Percentiles rank a stretch among this genome's conserved stretches.
Conservation (phyloP, 139 green algal species). For the Micractinium sp. region DNA sequence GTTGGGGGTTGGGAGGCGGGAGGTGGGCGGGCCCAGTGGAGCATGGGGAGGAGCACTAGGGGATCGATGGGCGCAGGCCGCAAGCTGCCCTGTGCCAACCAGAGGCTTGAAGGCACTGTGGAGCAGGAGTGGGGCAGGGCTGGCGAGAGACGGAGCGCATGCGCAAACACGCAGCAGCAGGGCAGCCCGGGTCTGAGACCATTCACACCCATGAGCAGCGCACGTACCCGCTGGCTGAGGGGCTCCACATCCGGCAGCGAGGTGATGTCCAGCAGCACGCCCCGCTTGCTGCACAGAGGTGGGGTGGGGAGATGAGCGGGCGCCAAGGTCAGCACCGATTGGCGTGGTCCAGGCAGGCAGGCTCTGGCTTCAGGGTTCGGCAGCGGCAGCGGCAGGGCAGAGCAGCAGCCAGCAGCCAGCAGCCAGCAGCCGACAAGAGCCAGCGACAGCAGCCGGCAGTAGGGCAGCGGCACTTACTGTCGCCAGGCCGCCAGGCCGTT, state of each 20-base stretch:
- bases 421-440: background rate
- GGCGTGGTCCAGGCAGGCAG: background rate
- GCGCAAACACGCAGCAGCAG: background rate
- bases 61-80: background rate
- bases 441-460: background rate
- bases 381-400: background rate
- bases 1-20: background rate
- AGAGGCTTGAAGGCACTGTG: background rate
- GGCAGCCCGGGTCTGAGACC: background rate
- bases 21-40: no score
- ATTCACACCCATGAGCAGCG: background rate
- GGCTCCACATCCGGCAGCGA: constrained; percentile 73
- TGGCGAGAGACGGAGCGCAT: background rate
- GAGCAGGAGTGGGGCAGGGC: background rate
- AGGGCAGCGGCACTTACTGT: background rate
- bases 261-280: constrained; percentile 78
- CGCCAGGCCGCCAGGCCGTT: constrained; percentile 5
- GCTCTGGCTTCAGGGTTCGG: background rate
- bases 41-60: background rate
- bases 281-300: constrained; percentile 42
- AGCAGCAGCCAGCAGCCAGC: background rate
- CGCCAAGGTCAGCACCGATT: background rate
- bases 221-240: constrained; percentile 45
- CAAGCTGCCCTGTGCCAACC: background rate
- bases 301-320: background rate